Evolutionary conservation across 2,329 filamentous ascomycete genomes (phyloP), one percentile per base, ranked within the genome.

Genomic region (Juglanconis oblonga): DNA sequence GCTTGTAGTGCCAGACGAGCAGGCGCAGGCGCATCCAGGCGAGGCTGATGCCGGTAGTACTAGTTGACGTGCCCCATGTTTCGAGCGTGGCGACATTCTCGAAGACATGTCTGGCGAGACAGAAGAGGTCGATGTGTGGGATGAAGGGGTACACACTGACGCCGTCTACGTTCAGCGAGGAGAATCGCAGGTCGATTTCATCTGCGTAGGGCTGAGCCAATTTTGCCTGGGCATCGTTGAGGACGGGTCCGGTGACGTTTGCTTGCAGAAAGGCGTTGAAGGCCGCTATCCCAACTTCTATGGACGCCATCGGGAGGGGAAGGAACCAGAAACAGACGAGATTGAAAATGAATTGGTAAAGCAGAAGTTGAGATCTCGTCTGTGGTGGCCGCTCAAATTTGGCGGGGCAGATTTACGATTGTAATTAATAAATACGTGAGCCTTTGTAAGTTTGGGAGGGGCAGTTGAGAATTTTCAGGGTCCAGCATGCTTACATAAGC

Each of bases 111-210:
- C 78, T 74, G 3, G 93, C 91, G 6, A 97, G 78, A 64, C 87
- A 88, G 64, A 98, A 90, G 1, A 98, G 81, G 70, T 97, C 92
- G 13, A 97, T 81, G 65, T 90, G 84, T 0, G 93, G 92, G 24
- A 92, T 92, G 60, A 96, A 82, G 52, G 88, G 85, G 73, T 98
- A 99, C 0, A 90, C 89, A 0, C 90, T 88, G 50, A 96, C 88
- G 10, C 95, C 95, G 72, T 99, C 95, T 0, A 92, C 81, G 31
- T 88, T 85, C 8, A 98, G 80, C 14, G 84, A 84, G 2, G 76
- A 75, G n/a, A 96, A 77, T 55, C 92, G 86, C n/a, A 80, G 74
- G 63, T 80, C 79, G 57, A 83, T 79, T 3, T 52, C 52, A 29
- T 31, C 13, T 33, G 48, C 32, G 45, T 52, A 44, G 35, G 62